Conservation (phyloP, 2,329 filamentous ascomycete genomes). For the Fusarium denticulatum region DNA sequence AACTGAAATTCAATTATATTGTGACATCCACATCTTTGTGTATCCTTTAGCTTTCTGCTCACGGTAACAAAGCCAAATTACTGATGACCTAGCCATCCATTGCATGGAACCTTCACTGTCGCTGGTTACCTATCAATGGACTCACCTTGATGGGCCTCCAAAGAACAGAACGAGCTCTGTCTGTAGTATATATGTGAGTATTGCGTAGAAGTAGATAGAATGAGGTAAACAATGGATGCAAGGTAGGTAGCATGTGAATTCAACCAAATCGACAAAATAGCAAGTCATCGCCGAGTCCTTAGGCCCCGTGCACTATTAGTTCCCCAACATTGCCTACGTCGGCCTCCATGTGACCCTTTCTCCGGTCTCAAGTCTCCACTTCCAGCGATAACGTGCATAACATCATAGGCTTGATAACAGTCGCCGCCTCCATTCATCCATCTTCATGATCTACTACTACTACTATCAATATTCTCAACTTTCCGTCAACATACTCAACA, state of each 20-base stretch:
- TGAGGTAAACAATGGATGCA: neutral
- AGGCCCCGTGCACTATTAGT: conserved; percentile 22
- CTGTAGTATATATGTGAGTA: neutral
- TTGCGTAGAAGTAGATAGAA: neutral
- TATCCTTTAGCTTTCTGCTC: neutral
- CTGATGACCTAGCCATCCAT: neutral
- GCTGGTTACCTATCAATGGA: neutral
- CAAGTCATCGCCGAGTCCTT: conserved; percentile 1
- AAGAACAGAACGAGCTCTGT: neutral
- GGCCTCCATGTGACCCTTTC: conserved; percentile 32
- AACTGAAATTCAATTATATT: neutral
- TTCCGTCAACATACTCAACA: conserved; percentile 13
- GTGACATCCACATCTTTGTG: neutral
- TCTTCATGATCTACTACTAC: neutral
- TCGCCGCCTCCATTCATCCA: conserved; percentile 27
- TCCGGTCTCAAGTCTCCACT: conserved; percentile 26
- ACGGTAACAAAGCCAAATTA: neutral
- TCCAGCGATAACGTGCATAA: conserved; percentile 42
- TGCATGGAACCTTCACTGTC: neutral
- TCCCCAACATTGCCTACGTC: conserved; percentile 20
- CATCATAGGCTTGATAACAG: conserved; percentile 42
- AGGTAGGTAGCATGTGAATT: neutral
- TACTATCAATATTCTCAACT: conserved; percentile 6
- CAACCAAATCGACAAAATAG: neutral
- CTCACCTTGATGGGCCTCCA: neutral